Evolutionary conservation across 169 alveolate species (phyloP), one percentile per base, ranked within the genome.

Genomic region (Plasmodium sp.): DNA sequence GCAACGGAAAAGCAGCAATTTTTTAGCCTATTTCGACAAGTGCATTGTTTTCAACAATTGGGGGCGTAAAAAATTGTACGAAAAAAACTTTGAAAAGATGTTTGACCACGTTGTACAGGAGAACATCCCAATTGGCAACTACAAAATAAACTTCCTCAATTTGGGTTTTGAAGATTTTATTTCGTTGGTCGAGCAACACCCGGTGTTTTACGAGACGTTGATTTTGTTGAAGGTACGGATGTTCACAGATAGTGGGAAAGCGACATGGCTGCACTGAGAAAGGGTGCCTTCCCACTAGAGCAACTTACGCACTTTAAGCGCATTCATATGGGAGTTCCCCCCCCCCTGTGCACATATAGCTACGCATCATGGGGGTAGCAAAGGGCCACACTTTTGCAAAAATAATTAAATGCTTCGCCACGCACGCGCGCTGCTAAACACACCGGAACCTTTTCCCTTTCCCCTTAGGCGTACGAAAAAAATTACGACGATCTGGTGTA

Each of bases 401-500:
- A 51, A 4, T 51, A 51, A 51, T 51, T 51, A 51, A 2, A 51
- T 67, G 5, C n/a, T 67, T 18, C 36, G 22, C 39, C 67, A 71
- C 4, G 71, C 73, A 73, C 22, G 27, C 18, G 9, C 9, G 22
- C 72, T n/a, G 16, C 6, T 56, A n/a, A 72, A 3, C 51, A 56
- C 34, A 84, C 34, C 16, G 5, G 22, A n/a, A 75, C 27, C 0
- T 54, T 33, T 16, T 34, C 45, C n/a, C 81, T 27, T 33, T 58
- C 73, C 84, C 34, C 75, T 43, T 45, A 90, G 94, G 92, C 91
- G 7, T 90, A 90, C 39, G 91, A 90, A 81, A 71, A 90, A 56
- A 58, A 90, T 62, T 90, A 80, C 58, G 92, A 90, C 74, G 94
- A 80, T 48, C 27, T 90, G 33, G 90, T 90, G 41, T 90, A 81